Conservation (phyloP, 306 rosid species). For the Trifolium pratense region DNA sequence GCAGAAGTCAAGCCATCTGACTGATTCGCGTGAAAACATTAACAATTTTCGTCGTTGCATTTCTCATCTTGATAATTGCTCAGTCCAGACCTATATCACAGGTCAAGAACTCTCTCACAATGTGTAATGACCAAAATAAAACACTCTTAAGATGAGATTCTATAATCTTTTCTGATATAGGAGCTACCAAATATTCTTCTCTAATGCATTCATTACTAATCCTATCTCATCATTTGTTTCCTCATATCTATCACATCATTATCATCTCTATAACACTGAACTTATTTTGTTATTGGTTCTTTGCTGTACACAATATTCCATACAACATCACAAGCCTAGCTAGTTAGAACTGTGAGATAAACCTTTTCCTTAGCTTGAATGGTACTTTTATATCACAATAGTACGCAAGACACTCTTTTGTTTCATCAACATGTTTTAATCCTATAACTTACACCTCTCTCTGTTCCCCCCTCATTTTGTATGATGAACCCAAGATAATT, state of each 20-base stretch:
- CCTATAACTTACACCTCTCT: not conserved
- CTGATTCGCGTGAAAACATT: constrained; percentile 50
- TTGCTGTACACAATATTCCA: not conserved
- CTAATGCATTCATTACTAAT: not conserved
- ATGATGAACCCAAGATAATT: not conserved
- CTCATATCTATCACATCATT: not conserved
- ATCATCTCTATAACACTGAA: not conserved
- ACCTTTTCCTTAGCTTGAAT: not conserved
- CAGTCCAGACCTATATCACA: constrained; percentile 64
- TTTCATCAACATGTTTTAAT: constrained; percentile 1
- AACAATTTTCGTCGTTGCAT: constrained; percentile 55
- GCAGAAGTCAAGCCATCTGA: constrained; percentile 67
- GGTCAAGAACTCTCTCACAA: constrained; percentile 48
- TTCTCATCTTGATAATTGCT: constrained; percentile 75
- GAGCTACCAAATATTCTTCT: not conserved
- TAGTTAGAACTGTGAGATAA: not conserved
- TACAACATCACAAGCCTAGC: not conserved
- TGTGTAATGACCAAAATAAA: constrained; percentile 24
- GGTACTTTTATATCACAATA: not conserved
- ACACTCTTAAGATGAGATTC: not conserved
- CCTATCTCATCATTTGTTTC: not conserved
- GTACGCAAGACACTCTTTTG: not conserved
- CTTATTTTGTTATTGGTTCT: constrained; percentile 4
- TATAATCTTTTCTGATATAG: not conserved
- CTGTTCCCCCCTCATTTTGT: not conserved